phyloP scores from a whole-genome alignment of 208 protist species.

The Sergeia podlipaevii region DNA sequence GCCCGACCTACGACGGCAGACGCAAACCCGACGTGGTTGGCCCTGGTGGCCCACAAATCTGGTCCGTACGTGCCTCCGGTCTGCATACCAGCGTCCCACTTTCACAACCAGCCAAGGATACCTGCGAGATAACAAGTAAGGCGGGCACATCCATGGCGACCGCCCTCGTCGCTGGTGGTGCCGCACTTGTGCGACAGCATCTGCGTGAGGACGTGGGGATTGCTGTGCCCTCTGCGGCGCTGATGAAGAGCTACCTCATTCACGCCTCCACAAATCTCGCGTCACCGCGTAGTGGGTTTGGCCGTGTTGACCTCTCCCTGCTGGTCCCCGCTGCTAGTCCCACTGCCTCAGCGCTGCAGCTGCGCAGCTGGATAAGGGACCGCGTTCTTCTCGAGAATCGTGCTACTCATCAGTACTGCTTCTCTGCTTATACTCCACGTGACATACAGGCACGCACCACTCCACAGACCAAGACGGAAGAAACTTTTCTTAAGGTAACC shows the following conservation, averaged over 20 bases:
- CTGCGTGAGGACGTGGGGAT: conserved; percentile 37
- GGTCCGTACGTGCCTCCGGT: conserved; percentile 29
- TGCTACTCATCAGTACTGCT: conserved; percentile 16
- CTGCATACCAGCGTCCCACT: conserved; percentile 5
- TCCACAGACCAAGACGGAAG: background rate
- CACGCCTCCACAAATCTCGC: conserved; percentile 38
- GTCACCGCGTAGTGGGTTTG: conserved; percentile 30
- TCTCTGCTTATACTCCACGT: conserved; percentile 2
- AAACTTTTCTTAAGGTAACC: conserved; percentile 46
- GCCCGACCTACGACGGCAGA: conserved; percentile 76
- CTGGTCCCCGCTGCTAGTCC: conserved; percentile 23
- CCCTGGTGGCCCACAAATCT: conserved; percentile 44
- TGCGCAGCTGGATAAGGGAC: conserved; percentile 38
- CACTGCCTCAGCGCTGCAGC: background rate
- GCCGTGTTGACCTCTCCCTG: conserved; percentile 64
- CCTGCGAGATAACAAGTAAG: conserved; percentile 32
- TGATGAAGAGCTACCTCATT: conserved; percentile 51
- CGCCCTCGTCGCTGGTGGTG: conserved; percentile 59
- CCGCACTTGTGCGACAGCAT: conserved; percentile 87
- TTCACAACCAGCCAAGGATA: background rate
- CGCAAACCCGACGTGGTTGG: conserved; percentile 84
- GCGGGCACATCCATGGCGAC: conserved; percentile 92
- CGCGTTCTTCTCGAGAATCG: conserved; percentile 26
- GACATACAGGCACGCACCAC: background rate
- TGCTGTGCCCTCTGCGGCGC: conserved; percentile 37